Evolutionary conservation across 257 asterid genomes (phyloP), one percentile per base, ranked within the genome.

Genomic region (Nicotiana otophora): DNA sequence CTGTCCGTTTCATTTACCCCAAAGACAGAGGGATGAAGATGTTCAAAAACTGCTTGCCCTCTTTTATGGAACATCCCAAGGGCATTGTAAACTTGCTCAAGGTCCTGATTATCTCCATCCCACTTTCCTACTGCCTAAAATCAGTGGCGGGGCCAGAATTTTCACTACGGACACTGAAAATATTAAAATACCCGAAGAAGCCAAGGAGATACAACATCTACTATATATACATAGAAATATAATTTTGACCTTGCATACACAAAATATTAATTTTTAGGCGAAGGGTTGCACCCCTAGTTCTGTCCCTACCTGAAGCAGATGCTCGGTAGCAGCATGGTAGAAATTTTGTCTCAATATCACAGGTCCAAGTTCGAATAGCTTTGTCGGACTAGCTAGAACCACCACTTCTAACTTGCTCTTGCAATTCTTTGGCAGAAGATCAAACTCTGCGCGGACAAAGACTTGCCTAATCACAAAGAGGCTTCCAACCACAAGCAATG

Each of bases 91-190:
- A 96, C 99, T 84, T 96, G 99, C 48, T 98, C 98, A 81, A 96
- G 99, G 88, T 96, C 99, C 90, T 93, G 99, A 83, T 92, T 93
- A 19, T 96, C 98, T 14, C 99, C 99, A 36, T 96, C 99, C 99
- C 99, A 96, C 89, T 94, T 96, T 12, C 94, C 95, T 7, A 94
- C 91, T 53, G 98, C 99, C 33, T 31, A 2, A 2, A 31, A 0
- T 2, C 33, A 2, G 3, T 31, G 33, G 33, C 33, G 4, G 33
- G 4, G 4, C 33, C 33, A 31, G 4, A 31, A 31, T 2, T 31
- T 31, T 31, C 4, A 2, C 4, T 2, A 31, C 0, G 33, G 33
- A 2, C 4, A 31, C 33, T 31, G 33, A 31, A 31, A 31, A 31
- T 31, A 31, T 31, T 31, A 31, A 31, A 31, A 31, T 0, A 31